A percentile compares a stretch with the other conserved stretches of the same genome.
Conservation (phyloP, 768 basidiomycete genomes). For the Suillus alpinus region DNA sequence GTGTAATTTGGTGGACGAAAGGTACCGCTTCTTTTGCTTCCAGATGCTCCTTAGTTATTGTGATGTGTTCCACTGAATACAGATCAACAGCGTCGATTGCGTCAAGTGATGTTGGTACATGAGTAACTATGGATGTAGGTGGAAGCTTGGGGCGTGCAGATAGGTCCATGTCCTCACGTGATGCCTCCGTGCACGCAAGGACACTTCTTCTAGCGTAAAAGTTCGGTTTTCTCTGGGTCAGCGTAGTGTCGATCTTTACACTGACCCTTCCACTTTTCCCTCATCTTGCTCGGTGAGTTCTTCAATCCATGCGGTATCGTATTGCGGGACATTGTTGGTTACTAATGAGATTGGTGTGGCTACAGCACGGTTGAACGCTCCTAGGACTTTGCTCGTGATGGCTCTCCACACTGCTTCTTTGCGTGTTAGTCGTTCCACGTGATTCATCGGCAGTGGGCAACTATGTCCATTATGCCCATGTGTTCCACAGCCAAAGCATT, state of each 20-base stretch:
- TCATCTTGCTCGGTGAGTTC: not conserved
- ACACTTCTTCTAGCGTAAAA: not conserved
- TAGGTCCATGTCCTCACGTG: not conserved
- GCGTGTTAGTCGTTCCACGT: not conserved
- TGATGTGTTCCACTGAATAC: no score
- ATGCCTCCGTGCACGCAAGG: not conserved
- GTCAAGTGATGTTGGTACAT: no score
- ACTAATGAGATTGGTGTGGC: not conserved
- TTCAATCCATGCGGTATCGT: not conserved
- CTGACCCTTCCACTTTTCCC: not conserved
- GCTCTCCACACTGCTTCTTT: not conserved
- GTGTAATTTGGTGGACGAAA: no score
- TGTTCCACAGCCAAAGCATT: not conserved
- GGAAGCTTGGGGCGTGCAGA: no score
- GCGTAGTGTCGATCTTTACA: not conserved
- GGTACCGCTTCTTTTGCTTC: no score
- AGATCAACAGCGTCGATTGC: no score
- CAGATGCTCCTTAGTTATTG: no score
- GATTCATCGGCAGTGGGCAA: not conserved
- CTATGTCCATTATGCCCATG: not conserved
- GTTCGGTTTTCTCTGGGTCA: not conserved
- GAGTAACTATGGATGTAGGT: no score
- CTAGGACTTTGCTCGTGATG: not conserved
- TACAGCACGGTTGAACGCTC: not conserved
- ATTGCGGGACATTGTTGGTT: not conserved